Percentiles rank a stretch among this genome's conserved stretches.
These are phyloP conservation scores for Ettlia oleoabundans DNA, from an alignment of 139 green algal species.

Conservation along the genomic window DNA sequence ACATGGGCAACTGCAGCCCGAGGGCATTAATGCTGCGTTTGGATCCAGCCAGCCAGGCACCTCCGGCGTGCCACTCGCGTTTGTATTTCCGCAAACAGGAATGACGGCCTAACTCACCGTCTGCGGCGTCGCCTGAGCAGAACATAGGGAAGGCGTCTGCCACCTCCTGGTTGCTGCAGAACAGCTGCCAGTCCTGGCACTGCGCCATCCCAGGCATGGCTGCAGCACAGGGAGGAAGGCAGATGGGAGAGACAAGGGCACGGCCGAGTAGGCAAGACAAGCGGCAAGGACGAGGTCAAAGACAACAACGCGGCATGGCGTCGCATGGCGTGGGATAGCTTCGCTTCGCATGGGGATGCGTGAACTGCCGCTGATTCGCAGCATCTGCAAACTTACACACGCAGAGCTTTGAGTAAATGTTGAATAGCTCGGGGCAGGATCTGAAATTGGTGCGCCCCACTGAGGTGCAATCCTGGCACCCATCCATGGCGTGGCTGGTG, in stretches of 20 bases:
- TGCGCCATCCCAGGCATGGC: constrained; percentile 39
- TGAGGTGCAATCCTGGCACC: constrained; percentile 38
- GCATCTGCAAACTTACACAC: constrained; percentile 1
- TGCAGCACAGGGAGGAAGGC: background rate
- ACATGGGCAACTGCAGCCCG: no score
- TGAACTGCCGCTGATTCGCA: background rate
- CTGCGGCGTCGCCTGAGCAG: constrained; percentile 21
- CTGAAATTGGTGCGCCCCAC: constrained; percentile 15
- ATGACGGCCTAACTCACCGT: constrained; percentile 6
- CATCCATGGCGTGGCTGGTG: constrained; percentile 37
- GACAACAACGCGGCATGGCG: no score
- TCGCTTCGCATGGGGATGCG: no score
- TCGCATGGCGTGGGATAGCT: no score
- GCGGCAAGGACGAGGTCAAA: no score
- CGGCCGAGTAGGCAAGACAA: background rate
- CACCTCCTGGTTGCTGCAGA: constrained; percentile 8
- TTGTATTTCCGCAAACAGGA: no score
- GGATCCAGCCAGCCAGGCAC: no score
- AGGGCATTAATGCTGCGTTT: no score
- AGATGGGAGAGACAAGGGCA: background rate
- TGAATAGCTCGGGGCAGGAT: constrained; percentile 38
- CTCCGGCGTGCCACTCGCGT: no score
- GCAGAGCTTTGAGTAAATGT: constrained; percentile 30
- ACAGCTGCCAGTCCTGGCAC: constrained; percentile 26
- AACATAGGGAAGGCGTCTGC: constrained; percentile 22